phyloP scores from a whole-genome alignment of 495 filamentous ascomycete genomes.

The Podospora pseudocomata region DNA sequence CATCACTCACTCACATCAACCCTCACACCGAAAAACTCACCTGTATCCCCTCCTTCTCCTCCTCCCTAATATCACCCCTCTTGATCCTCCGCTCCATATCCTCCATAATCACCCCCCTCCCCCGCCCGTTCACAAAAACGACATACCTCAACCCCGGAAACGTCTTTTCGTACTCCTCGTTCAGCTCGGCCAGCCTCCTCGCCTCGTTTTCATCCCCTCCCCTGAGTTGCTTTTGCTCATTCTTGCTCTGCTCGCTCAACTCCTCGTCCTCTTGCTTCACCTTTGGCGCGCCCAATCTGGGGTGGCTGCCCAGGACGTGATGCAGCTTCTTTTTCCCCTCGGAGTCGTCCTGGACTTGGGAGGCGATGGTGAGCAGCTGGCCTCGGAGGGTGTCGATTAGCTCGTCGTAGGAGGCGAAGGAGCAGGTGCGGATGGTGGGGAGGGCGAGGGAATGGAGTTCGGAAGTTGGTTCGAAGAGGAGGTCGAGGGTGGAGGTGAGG shows the following conservation, averaged over 20 bases:
- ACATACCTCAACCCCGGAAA: constrained; percentile 90
- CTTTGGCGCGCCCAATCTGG: constrained; percentile 63
- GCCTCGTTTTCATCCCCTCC: constrained; percentile 43
- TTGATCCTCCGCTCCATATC: constrained; percentile 80
- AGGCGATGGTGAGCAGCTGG: constrained; percentile 50
- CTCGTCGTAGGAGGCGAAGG: constrained; percentile 47
- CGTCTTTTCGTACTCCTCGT: constrained; percentile 72
- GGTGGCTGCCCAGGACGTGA: constrained; percentile 80
- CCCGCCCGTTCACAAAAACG: constrained; percentile 85
- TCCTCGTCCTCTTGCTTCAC: constrained; percentile 50
- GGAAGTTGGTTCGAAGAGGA: constrained; percentile 80
- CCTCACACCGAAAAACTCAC: constrained; percentile 40
- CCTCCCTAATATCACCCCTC: constrained; percentile 59
- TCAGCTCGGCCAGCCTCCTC: constrained; percentile 59
- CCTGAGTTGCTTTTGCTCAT: constrained; percentile 76
- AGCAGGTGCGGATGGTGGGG: constrained; percentile 58
- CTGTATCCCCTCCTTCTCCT: constrained; percentile 73
- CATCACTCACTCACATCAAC: background rate
- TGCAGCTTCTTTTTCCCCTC: constrained; percentile 35
- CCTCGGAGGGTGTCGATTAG: constrained; percentile 42
- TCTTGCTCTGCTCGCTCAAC: constrained; percentile 63
- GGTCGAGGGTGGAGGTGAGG: constrained; percentile 64
- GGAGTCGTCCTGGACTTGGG: constrained; percentile 7
- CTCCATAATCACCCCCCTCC: constrained; percentile 68
- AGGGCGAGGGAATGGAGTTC: constrained; percentile 69